Conservation (phyloP, 2,329 filamentous ascomycete genomes). For the Penicillium brevicompactum region DNA sequence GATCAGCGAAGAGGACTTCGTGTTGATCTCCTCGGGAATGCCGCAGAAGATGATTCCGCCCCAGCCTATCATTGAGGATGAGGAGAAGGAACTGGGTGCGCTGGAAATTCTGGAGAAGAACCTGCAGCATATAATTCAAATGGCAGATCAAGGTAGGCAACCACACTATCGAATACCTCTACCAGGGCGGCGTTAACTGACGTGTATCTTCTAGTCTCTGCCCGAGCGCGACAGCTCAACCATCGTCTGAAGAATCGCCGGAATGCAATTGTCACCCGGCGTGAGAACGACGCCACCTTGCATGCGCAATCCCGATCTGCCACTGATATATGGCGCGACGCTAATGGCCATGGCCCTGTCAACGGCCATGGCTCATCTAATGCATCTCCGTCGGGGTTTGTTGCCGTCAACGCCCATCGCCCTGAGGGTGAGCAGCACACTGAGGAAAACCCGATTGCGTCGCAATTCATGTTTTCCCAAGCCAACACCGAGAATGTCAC, state of each 20-base stretch:
- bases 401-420: constrained; percentile 60
- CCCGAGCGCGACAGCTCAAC: constrained; percentile 74
- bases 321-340: constrained; percentile 42
- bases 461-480: constrained; percentile 44
- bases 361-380: constrained; percentile 30
- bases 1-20: constrained; percentile 85
- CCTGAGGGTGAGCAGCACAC: constrained; percentile 36
- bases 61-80: constrained; percentile 81
- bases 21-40: constrained; percentile 79
- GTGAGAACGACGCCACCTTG: constrained; percentile 49
- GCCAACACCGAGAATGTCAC: constrained; percentile 49
- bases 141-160: constrained; percentile 70
- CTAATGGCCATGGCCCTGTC: constrained; percentile 32
- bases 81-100: constrained; percentile 80
- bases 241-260: constrained; percentile 76
- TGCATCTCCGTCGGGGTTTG: constrained; percentile 57
- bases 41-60: constrained; percentile 80
- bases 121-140: constrained; percentile 73
- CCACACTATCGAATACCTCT: neutral
- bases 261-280: constrained; percentile 69
- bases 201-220: constrained; percentile 56
- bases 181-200: neutral
- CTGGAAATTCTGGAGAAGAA: constrained; percentile 82
- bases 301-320: constrained; percentile 34
- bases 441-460: constrained; percentile 34